Percentiles rank a stretch among this genome's conserved stretches.
Conservation (phyloP, 1,139 yeast species). For the Suhomyces atakaporum region DNA sequence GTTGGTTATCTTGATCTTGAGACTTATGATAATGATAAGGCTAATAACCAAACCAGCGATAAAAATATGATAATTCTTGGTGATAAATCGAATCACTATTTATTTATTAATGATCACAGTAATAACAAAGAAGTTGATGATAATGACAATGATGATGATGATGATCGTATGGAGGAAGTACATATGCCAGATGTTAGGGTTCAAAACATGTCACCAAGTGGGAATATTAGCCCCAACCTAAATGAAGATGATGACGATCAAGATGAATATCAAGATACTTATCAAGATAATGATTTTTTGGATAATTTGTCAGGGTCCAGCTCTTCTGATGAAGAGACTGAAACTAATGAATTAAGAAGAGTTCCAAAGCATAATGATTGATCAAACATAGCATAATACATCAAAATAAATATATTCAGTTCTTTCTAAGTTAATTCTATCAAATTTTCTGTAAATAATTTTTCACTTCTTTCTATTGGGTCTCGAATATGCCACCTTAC, state of each 20-base stretch:
- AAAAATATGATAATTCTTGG: conserved; percentile 36
- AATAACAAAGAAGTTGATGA: conserved; percentile 5
- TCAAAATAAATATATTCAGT: not conserved
- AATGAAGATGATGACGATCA: conserved; percentile 27
- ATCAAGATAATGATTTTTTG: conserved; percentile 30
- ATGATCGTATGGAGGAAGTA: conserved; percentile 21
- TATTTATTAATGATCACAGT: conserved; percentile 28
- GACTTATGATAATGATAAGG: conserved; percentile 22
- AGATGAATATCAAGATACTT: conserved; percentile 20
- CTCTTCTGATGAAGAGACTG: conserved; percentile 36
- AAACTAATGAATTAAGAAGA: conserved; percentile 30
- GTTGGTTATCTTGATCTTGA: conserved; percentile 42
- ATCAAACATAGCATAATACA: conserved; percentile 1
- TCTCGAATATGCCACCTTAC: conserved; percentile 57
- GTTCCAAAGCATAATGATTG: conserved; percentile 42
- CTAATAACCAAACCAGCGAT: conserved; percentile 7
- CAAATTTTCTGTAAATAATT: too few relatives aligned
- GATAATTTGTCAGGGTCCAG: conserved; percentile 44
- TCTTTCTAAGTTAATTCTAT: not conserved
- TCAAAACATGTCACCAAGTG: conserved; percentile 28
- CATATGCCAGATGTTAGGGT: conserved; percentile 24
- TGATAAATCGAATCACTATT: conserved; percentile 38
- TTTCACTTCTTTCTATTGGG: conserved; percentile 16
- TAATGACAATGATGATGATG: conserved; percentile 17
- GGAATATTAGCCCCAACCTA: conserved; percentile 8